Conservation (phyloP, 495 filamentous ascomycete species). For the Usnea hakonensis region DNA sequence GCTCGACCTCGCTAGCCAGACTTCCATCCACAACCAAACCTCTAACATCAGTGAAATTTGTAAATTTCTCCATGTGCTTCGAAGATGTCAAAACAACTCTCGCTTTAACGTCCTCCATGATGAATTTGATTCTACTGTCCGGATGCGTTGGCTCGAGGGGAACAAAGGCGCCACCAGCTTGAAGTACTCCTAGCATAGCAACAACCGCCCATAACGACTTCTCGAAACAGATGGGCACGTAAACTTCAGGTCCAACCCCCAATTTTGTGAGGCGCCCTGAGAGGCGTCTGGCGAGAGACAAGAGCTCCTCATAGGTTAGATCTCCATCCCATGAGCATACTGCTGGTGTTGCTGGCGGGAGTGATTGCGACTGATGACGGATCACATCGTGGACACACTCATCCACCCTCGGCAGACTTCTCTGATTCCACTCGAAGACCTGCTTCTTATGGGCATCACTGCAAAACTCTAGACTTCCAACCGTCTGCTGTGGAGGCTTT, state of each 20-base stretch:
- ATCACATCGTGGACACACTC: constrained; percentile 34
- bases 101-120: constrained; percentile 22
- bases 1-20: not conserved
- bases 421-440: constrained; percentile 35
- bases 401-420: constrained; percentile 28
- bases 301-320: constrained; percentile 20
- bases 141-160: constrained; percentile 38
- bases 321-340: constrained; percentile 23
- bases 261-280: constrained; percentile 11
- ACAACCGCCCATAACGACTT: constrained; percentile 28
- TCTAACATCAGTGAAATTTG: not conserved
- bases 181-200: constrained; percentile 25
- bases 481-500: constrained; percentile 5
- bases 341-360: constrained; percentile 14
- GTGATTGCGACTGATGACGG: constrained; percentile 21
- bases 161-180: constrained; percentile 35
- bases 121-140: constrained; percentile 21
- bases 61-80: constrained; percentile 14
- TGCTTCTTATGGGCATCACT: constrained; percentile 27
- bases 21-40: constrained; percentile 10
- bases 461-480: constrained; percentile 33
- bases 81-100: constrained; percentile 16
- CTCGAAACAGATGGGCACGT: constrained; percentile 31
- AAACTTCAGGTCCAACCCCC: constrained; percentile 22
- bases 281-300: constrained; percentile 24